Evolutionary conservation across 2,329 filamentous ascomycete genomes (phyloP).

Genomic region (Aureobasidium lini): DNA sequence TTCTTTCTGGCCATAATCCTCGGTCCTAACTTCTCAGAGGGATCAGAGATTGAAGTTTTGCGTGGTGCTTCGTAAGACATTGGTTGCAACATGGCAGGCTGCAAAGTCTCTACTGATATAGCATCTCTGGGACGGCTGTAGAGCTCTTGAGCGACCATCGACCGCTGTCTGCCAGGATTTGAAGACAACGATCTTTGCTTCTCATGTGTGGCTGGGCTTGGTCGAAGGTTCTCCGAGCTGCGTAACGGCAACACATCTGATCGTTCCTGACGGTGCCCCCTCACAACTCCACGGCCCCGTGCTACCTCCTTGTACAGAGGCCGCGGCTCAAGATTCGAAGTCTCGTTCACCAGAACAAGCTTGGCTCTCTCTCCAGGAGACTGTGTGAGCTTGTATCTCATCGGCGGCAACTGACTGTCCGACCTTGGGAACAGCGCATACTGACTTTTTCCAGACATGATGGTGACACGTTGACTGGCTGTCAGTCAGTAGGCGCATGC

Average conservation of each 20-base stretch:
- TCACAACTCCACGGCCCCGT: neutral
- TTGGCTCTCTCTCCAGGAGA: conserved; percentile 4
- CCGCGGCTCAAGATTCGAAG: neutral
- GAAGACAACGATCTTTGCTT: neutral
- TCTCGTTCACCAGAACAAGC: neutral
- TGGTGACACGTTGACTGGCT: neutral
- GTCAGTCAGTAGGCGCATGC: neutral
- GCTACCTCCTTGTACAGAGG: conserved; percentile 5
- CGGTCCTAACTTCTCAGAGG: neutral
- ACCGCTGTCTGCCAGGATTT: conserved; percentile 1
- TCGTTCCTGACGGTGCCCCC: conserved; percentile 1
- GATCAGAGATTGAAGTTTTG: neutral
- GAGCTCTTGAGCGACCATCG: conserved; percentile 3
- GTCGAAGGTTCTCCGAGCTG: neutral
- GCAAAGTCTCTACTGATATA: neutral
- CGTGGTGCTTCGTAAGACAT: neutral
- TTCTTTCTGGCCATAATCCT: conserved; percentile 5
- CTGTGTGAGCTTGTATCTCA: conserved; percentile 1
- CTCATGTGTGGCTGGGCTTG: neutral
- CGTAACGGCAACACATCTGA: conserved; percentile 1
- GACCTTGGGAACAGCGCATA: conserved; percentile 7
- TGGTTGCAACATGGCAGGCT: neutral
- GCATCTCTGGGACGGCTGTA: neutral
- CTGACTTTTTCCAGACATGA: conserved; percentile 1
- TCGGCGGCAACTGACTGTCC: conserved; percentile 2